Evolutionary conservation across 495 filamentous ascomycete species (phyloP).

Genomic region (Penicillium paxilli): DNA sequence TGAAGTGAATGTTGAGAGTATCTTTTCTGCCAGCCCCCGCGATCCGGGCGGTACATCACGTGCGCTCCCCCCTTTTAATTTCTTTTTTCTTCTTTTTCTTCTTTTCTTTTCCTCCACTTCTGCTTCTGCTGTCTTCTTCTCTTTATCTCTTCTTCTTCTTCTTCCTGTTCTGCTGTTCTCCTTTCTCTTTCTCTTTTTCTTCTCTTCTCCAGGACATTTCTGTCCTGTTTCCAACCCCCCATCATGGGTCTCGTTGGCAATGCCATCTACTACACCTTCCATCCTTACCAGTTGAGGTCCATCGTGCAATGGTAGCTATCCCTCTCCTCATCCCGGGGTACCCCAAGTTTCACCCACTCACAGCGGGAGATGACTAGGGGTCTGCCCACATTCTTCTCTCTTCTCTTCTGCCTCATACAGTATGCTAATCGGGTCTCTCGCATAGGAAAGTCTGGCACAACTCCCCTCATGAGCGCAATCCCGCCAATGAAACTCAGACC

Average conservation of each 20-base stretch:
- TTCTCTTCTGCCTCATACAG: not conserved
- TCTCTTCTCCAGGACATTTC: slow-evolving; percentile 1
- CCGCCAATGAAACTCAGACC: slow-evolving; percentile 68
- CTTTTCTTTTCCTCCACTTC: too few relatives aligned
- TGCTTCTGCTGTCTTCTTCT: too few relatives aligned
- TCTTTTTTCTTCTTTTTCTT: slow-evolving; percentile 1
- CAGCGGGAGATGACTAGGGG: too few relatives aligned
- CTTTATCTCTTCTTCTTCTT: slow-evolving; percentile 2
- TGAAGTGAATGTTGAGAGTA: not conserved
- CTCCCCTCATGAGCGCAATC: slow-evolving; percentile 81
- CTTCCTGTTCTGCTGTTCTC: slow-evolving; percentile 5
- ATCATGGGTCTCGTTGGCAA: slow-evolving; percentile 56
- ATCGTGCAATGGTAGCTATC: slow-evolving; percentile 86
- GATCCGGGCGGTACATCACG: slow-evolving; percentile 4
- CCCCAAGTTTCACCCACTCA: too few relatives aligned
- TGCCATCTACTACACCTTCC: slow-evolving; percentile 72
- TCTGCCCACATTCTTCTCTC: too few relatives aligned
- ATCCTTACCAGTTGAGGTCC: slow-evolving; percentile 74
- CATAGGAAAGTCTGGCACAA: slow-evolving; percentile 95
- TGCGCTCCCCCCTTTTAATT: slow-evolving; percentile 1
- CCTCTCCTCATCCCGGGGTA: too few relatives aligned
- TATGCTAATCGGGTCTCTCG: not conserved
- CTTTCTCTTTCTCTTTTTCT: slow-evolving; percentile 3
- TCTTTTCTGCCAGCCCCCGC: slow-evolving; percentile 9
- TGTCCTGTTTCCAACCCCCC: slow-evolving; percentile 11